Evolutionary conservation across 2,329 filamentous ascomycete genomes (phyloP).

Genomic region (Aspergillus ochraceus): DNA sequence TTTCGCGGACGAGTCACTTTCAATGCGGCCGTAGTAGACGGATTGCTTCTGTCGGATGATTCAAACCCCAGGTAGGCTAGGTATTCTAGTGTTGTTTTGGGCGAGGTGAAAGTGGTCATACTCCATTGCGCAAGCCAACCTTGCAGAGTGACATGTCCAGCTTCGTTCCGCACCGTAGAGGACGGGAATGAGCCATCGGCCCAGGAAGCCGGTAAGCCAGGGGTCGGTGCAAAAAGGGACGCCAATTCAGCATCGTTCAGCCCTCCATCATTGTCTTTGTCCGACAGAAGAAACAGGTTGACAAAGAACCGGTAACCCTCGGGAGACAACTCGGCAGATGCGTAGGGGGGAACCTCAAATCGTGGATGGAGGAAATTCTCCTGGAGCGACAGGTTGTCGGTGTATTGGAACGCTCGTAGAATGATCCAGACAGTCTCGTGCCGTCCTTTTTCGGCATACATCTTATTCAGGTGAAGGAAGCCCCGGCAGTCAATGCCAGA

Average conservation of each 20-base stretch:
- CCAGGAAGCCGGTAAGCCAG: constrained; percentile 85
- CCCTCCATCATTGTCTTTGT: constrained; percentile 96
- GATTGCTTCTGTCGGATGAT: constrained; percentile 67
- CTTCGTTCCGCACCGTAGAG: constrained; percentile 92
- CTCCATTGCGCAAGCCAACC: constrained; percentile 99
- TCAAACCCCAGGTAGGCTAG: constrained; percentile 96
- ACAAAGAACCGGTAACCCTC: constrained; percentile 97
- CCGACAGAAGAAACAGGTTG: constrained; percentile 89
- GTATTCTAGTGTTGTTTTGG: constrained; percentile 92
- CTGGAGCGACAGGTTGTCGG: constrained; percentile 87
- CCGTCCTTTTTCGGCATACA: constrained; percentile 94
- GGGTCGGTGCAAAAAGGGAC: constrained; percentile 88
- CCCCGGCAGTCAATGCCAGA: constrained; percentile 78
- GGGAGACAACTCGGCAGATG: constrained; percentile 90
- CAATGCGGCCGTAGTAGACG: constrained; percentile 76
- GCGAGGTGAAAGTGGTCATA: constrained; percentile 97
- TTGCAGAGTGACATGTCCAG: constrained; percentile 90
- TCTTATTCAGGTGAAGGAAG: constrained; percentile 88
- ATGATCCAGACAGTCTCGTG: constrained; percentile 99
- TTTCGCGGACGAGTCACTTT: constrained; percentile 93
- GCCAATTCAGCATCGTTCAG: constrained; percentile 82
- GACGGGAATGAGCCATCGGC: constrained; percentile 85
- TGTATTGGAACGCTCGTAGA: constrained; percentile 90
- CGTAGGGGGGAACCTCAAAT: constrained; percentile 88
- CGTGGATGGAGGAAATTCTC: constrained; percentile 90